Evolutionary conservation across 345 rosid genomes (phyloP).

Genomic region (Brassica incana): DNA sequence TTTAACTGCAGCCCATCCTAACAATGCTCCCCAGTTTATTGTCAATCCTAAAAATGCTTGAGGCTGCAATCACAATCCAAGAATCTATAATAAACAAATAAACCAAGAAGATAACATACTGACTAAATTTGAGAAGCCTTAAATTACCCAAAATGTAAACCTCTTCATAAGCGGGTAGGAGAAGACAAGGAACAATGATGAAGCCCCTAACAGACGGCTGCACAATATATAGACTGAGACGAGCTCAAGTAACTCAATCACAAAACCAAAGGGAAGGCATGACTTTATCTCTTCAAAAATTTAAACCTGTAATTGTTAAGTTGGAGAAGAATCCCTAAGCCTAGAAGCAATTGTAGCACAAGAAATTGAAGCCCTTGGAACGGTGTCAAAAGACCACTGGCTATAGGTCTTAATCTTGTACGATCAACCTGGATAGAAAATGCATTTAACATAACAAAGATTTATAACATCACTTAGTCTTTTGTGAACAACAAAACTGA

Average conservation of each 20-base stretch:
- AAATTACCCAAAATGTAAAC: slow-evolving; percentile 83
- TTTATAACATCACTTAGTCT: background rate
- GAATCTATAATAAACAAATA: background rate
- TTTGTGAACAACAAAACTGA: slow-evolving; percentile 27
- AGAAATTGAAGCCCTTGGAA: slow-evolving; percentile 81
- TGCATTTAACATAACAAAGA: background rate
- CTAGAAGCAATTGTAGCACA: slow-evolving; percentile 79
- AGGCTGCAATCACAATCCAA: slow-evolving; percentile 56
- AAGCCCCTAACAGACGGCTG: slow-evolving; percentile 83
- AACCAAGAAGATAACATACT: background rate
- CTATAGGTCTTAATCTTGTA: slow-evolving; percentile 83
- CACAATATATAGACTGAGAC: slow-evolving; percentile 32
- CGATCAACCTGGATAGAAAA: slow-evolving; percentile 64
- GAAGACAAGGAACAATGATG: slow-evolving; percentile 94
- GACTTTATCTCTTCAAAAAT: slow-evolving; percentile 13
- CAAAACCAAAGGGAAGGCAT: background rate
- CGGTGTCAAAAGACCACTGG: slow-evolving; percentile 88
- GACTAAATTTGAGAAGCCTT: background rate
- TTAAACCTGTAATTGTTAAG: slow-evolving; percentile 80
- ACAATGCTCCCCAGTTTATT: slow-evolving; percentile 91
- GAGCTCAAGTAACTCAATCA: slow-evolving; percentile 19
- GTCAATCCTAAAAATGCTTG: slow-evolving; percentile 91
- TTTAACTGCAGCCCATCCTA: slow-evolving; percentile 82
- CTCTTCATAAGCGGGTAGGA: slow-evolving; percentile 98
- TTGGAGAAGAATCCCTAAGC: slow-evolving; percentile 91